Percentiles rank a stretch among this genome's conserved stretches.
These are phyloP conservation scores for Coniochaeta sp. DNA, from an alignment of 2,329 filamentous ascomycete species.

Conservation along the genomic window DNA sequence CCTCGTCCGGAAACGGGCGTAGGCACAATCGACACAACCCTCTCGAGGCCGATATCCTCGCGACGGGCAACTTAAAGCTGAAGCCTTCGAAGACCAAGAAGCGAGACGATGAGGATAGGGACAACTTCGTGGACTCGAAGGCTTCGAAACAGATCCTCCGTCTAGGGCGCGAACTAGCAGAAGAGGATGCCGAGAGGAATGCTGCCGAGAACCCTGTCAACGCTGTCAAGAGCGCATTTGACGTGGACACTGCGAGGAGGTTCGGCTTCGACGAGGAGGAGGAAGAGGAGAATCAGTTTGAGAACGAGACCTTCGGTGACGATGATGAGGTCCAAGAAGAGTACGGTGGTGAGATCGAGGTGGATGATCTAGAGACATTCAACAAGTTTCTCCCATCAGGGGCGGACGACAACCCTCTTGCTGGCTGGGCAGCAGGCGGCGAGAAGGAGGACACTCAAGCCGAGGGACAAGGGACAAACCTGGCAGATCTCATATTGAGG, in stretches of 20 bases:
- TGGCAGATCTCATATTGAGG: conserved; percentile 87
- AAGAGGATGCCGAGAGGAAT: conserved; percentile 52
- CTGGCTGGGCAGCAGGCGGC: conserved; percentile 48
- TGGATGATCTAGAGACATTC: conserved; percentile 82
- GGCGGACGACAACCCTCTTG: conserved; percentile 64
- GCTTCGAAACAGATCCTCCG: conserved; percentile 82
- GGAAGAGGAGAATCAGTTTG: conserved; percentile 47
- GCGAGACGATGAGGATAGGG: conserved; percentile 52
- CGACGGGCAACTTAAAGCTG: conserved; percentile 63
- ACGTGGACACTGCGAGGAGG: conserved; percentile 64
- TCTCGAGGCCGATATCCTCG: conserved; percentile 77
- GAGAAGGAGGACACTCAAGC: conserved; percentile 29
- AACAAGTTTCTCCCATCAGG: conserved; percentile 76
- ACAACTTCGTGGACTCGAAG: conserved; percentile 77
- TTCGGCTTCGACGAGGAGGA: conserved; percentile 53
- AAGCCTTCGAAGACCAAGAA: conserved; percentile 68
- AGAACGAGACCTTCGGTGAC: conserved; percentile 1
- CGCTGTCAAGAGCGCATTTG: conserved; percentile 28
- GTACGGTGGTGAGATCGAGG: conserved; percentile 74
- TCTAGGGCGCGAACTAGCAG: conserved; percentile 80
- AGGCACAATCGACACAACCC: conserved; percentile 64
- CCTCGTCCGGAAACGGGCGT: conserved; percentile 44
- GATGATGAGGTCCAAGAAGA: conserved; percentile 64
- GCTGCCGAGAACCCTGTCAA: neutral
- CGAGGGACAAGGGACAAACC: conserved; percentile 59